Conservation (phyloP, 495 filamentous ascomycete genomes). For the Penicillium macrosclerotiorum region DNA sequence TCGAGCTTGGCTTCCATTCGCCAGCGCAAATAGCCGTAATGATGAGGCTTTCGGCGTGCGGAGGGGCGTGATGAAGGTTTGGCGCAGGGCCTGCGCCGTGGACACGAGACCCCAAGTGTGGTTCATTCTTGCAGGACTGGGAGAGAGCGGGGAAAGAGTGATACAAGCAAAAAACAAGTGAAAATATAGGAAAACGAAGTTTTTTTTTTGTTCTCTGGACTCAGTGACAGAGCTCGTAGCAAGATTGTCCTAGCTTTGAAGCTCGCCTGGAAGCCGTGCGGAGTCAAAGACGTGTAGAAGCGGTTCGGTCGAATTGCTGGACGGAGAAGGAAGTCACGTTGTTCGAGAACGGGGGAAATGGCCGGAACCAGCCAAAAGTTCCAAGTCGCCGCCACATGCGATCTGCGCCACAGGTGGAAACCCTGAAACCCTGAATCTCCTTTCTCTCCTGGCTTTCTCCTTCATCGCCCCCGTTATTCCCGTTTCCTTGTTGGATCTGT, state of each 20-base stretch:
- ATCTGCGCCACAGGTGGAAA: conserved; percentile 32
- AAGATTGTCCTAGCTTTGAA: no score
- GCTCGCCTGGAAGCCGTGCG: no score
- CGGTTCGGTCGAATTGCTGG: neutral
- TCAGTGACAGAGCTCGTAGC: neutral
- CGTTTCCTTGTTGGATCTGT: conserved; percentile 24
- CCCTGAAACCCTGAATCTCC: conserved; percentile 24
- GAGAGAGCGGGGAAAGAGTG: neutral
- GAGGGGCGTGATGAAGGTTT: conserved; percentile 30
- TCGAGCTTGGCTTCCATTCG: conserved; percentile 10
- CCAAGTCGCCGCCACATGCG: conserved; percentile 24
- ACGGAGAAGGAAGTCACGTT: conserved; percentile 3
- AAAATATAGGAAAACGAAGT: no score
- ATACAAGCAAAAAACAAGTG: no score
- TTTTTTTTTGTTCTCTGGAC: no score
- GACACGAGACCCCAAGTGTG: conserved; percentile 39
- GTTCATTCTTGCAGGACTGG: conserved; percentile 27
- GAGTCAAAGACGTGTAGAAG: neutral
- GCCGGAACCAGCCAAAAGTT: conserved; percentile 23
- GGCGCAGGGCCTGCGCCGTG: conserved; percentile 38
- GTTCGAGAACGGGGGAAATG: conserved; percentile 4
- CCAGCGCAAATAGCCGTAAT: conserved; percentile 8
- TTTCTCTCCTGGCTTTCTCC: conserved; percentile 20
- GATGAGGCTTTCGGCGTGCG: conserved; percentile 14
- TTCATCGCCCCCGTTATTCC: conserved; percentile 11